Base-by-base conservation (phyloP, 73 alveolate species). In the Paraurostyla sp. region DNA sequence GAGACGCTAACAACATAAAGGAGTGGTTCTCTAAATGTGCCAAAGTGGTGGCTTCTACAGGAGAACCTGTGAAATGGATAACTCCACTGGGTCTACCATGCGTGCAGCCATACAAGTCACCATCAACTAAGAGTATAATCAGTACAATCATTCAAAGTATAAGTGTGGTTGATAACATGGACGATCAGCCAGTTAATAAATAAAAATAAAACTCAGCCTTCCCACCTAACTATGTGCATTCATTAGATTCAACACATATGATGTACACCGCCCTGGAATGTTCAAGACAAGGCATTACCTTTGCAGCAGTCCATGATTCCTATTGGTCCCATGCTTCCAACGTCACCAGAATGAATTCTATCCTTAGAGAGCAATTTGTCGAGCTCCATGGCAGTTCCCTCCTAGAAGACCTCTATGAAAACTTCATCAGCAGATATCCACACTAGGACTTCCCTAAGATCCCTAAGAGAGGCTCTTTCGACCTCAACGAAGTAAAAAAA, bases 291-390 rank as follows among this genome's bases (percentile, higher is more conserved):
- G 96, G 96, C 0, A 94, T 96, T n/a, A 86, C 85, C 33, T 96
- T 96, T 82, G 98, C 98, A 15, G 99, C 99, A 16, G 99, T 96
- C 4, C 99, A 96, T 87, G 99, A 96, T 83, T 93, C 98, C 38
- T 96, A 80, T 80, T 96, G 99, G 98, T 82, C 96, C 25, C 99
- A 96, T 68, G 97, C 99, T n/a, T 41, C 91, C 78, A 85, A 95
- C 76, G 88, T 93, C 9, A 97, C 96, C 7, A 63, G 40, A 30
- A 89, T 96, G 94, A 84, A 92, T 54, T 56, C 41, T 18, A 45
- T 90, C 15, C 76, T 94, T 49, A 87, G 99, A 85, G 94, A 92
- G 50, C 88, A 93, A 81, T 93, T 96, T 69, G 92, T 92, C 49
- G 75, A 76, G 11, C 90, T 96, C 13, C 99, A 96, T 69, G 85